Percentiles rank a stretch among this genome's conserved stretches.
Evolutionary conservation across 1,284 basidiomycete genomes (phyloP).

Genomic region (Apiotrichum veenhuisii): DNA sequence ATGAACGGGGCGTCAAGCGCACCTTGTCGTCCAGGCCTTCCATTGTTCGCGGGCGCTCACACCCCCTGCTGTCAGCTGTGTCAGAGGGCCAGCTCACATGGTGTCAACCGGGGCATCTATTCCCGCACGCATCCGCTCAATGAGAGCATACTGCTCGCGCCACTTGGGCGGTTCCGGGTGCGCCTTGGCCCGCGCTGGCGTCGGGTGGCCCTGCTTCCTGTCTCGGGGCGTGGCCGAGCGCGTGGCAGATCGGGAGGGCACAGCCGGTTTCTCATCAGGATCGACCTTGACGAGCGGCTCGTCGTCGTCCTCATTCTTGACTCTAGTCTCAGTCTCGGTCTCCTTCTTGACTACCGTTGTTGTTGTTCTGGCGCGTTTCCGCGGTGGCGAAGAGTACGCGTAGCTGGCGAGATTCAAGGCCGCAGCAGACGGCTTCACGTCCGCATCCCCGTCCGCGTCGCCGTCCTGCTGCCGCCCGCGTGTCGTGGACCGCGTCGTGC

Average conservation of each 20-base stretch:
- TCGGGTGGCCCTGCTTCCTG: slow-evolving; percentile 51
- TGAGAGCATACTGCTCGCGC: slow-evolving; percentile 69
- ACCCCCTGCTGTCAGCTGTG: slow-evolving; percentile 25
- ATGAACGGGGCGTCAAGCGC: slow-evolving; percentile 13
- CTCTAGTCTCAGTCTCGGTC: too few relatives aligned
- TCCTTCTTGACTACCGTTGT: not conserved
- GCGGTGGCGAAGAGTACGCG: slow-evolving; percentile 14
- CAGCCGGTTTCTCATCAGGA: not conserved
- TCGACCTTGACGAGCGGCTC: slow-evolving; percentile 13
- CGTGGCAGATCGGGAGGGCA: not conserved
- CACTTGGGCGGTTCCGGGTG: slow-evolving; percentile 71
- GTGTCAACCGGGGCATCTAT: slow-evolving; percentile 82
- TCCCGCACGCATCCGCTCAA: slow-evolving; percentile 70
- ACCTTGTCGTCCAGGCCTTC: slow-evolving; percentile 65
- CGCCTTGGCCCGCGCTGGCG: slow-evolving; percentile 55
- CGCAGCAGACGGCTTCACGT: not conserved
- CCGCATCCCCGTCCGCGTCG: too few relatives aligned
- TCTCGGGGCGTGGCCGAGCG: not conserved
- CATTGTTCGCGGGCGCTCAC: slow-evolving; percentile 33
- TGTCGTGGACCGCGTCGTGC: slow-evolving; percentile 23
- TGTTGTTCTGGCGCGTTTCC: slow-evolving; percentile 13
- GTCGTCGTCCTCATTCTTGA: too few relatives aligned
- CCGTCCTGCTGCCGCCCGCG: not conserved
- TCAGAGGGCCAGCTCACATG: slow-evolving; percentile 62
- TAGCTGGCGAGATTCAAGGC: slow-evolving; percentile 21